Evolutionary conservation across 768 basidiomycete species (phyloP), one percentile per base, ranked within the genome.

Genomic region (Collybia sp.): DNA sequence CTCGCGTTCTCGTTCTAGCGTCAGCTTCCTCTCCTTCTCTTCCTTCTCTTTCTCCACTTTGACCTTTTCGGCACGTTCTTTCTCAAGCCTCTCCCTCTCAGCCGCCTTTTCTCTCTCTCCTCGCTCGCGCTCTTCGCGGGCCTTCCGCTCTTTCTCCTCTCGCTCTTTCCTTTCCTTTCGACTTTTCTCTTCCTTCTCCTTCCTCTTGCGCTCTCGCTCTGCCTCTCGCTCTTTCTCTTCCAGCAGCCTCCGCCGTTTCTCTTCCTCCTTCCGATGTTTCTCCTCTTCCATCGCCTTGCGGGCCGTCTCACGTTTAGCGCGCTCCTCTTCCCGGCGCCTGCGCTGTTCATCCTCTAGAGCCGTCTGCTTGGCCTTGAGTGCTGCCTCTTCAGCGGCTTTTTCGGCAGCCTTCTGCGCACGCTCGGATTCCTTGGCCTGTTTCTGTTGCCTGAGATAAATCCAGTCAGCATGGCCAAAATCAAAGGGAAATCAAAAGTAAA

Each of bases 401-500:
- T 90, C 91, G 4, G 89, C 90, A 16, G 90, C 88, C 53, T 80
- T 80, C 16, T 76, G 78, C 6, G 90, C 89, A 49, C 82, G 81
- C 65, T 94, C 93, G 61, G 92, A 90, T 51, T 98, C 96, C 61
- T 95, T 95, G 36, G 85, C 88, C 53, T 80, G 73, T 66, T 95
- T 96, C 70, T 96, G 93, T 63, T 80, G 82, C 70, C 94, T 97
- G 55, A 17, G 40, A 19, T 18, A 36, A 44, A 43, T 43, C 46
- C 36, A 43, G 46, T 53, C 49, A 53, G 48, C 32, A 31, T 36
- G 25, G 25, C 8, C 25, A 8, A 25, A 3, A 25, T 25, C 25
- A 25, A 25, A 25, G 8, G 8, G 8, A 25, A 25, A 25, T 25
- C 25, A 25, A 25, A 25, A 4, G 4, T 4, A 25, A 25, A 25